Conservation (phyloP, 257 asterid species). For the Linaria vulgaris region DNA sequence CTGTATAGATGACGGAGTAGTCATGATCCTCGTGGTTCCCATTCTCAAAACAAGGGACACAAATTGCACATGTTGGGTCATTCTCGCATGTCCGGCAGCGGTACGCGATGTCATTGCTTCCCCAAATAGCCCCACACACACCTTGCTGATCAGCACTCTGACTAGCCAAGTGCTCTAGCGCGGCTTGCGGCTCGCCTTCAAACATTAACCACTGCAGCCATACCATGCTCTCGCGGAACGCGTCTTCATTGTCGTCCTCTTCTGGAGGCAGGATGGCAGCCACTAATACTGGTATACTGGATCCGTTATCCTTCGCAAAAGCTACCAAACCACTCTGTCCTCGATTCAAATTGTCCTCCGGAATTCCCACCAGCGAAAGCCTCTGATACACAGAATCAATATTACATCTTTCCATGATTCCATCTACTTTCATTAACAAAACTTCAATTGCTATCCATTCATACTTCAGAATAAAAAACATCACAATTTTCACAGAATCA, state of each 20-base stretch:
- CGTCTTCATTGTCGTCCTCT: constrained; percentile 46
- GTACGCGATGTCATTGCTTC: constrained; percentile 71
- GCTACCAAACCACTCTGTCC: constrained; percentile 60
- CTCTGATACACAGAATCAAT: constrained; percentile 52
- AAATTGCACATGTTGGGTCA: constrained; percentile 86
- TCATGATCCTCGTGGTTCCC: constrained; percentile 94
- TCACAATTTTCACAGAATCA: neutral
- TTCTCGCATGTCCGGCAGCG: constrained; percentile 90
- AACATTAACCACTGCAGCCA: constrained; percentile 99
- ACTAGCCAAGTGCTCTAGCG: constrained; percentile 57
- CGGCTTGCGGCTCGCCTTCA: constrained; percentile 59
- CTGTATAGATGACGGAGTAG: constrained; percentile 72
- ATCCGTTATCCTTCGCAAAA: constrained; percentile 57
- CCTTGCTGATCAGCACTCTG: constrained; percentile 64
- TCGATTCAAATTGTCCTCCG: constrained; percentile 44
- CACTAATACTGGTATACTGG: constrained; percentile 46
- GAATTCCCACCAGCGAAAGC: constrained; percentile 67
- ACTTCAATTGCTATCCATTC: neutral
- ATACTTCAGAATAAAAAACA: neutral
- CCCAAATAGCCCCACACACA: constrained; percentile 93
- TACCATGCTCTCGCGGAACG: constrained; percentile 52
- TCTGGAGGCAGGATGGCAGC: constrained; percentile 70
- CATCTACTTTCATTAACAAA: constrained; percentile 1
- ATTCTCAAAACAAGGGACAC: constrained; percentile 87
- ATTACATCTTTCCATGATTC: constrained; percentile 4